Evolutionary conservation across 1,284 basidiomycete genomes (phyloP), one percentile per base, ranked within the genome.

Genomic region (Bondarzewia mesenterica): DNA sequence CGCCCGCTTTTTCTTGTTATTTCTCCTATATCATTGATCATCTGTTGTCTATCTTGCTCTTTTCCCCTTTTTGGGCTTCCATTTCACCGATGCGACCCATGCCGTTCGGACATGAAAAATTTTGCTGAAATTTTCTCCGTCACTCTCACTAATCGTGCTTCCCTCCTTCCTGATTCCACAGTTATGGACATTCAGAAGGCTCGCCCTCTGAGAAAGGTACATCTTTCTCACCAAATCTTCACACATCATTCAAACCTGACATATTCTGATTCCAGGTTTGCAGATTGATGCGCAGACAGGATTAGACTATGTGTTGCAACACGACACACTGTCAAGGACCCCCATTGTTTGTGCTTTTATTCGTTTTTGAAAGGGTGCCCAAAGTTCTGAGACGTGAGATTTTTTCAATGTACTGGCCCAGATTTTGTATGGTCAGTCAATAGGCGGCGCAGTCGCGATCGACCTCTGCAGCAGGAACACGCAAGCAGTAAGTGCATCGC

Each of bases 391-490:
- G 15, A n/a, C 42, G n/a, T 15, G 7, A 25, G 22, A 6, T n/a
- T 7, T 32, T 32, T n/a, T 32, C 29, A 32, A 10, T 29, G 14
- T 23, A 21, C 25, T 43, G 21, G 47, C 53, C 21, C 50, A 85
- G 83, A 71, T 91, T 41, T 65, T 94, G 0, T 98, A 93, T 58
- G 94, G 95, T 0, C 95, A 98, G 65, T 93, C 89, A 6, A 91
- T 99, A 25, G 95, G 95, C 14, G 94, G 94, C n/a, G 94, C 94
- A 0, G 93, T 98, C 1, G 78, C 89, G 12, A 87, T 97, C 46
- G 86, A 94, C 63, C 81, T 96, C 4, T 89, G 89, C 0, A 85
- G 82, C 49, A 77, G 79, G 35, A 94, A 94, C 61, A 79, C 87
- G 0, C 67, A 75, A 23, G 77, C 81, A 57, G 88, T 87, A 50